phyloP scores from a whole-genome alignment of 129 eudicot species.

The Pseudognaphalium luteoalbum region DNA sequence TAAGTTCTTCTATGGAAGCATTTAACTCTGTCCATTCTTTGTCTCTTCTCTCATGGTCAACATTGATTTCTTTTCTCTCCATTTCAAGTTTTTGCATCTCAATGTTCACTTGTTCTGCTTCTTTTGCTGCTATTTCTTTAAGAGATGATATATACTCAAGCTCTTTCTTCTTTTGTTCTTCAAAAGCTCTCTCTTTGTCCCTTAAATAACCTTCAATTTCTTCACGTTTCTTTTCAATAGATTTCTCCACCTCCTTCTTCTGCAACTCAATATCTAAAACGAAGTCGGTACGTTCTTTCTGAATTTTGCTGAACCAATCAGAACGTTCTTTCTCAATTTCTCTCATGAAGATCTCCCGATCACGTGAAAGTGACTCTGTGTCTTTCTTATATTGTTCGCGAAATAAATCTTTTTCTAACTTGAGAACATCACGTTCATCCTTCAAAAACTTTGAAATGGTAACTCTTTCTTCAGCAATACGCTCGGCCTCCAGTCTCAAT shows the following conservation, averaged over 20 bases:
- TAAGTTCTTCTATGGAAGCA: constrained; percentile 69
- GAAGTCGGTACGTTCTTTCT: constrained; percentile 70
- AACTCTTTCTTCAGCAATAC: constrained; percentile 65
- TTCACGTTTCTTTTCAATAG: constrained; percentile 78
- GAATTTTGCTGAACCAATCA: constrained; percentile 74
- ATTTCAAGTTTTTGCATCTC: constrained; percentile 65
- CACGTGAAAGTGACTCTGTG: constrained; percentile 63
- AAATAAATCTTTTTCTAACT: constrained; percentile 61
- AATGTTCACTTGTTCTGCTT: constrained; percentile 61
- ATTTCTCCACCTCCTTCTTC: constrained; percentile 67
- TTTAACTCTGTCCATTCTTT: constrained; percentile 87
- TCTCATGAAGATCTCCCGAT: constrained; percentile 64
- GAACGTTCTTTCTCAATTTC: constrained; percentile 76
- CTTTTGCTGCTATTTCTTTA: constrained; percentile 67
- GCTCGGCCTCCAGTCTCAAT: constrained; percentile 57
- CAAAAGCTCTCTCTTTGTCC: constrained; percentile 70
- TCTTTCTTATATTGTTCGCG: constrained; percentile 65
- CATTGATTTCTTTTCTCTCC: constrained; percentile 67
- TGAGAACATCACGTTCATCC: constrained; percentile 79
- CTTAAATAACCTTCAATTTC: constrained; percentile 68
- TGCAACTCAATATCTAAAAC: constrained; percentile 67
- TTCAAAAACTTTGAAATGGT: constrained; percentile 59
- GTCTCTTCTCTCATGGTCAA: constrained; percentile 83
- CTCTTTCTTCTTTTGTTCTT: constrained; percentile 84
- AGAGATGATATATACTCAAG: constrained; percentile 56